These are phyloP conservation scores for Chaetomium tenue DNA, from an alignment of 495 filamentous ascomycete genomes.

Conservation along the genomic window DNA sequence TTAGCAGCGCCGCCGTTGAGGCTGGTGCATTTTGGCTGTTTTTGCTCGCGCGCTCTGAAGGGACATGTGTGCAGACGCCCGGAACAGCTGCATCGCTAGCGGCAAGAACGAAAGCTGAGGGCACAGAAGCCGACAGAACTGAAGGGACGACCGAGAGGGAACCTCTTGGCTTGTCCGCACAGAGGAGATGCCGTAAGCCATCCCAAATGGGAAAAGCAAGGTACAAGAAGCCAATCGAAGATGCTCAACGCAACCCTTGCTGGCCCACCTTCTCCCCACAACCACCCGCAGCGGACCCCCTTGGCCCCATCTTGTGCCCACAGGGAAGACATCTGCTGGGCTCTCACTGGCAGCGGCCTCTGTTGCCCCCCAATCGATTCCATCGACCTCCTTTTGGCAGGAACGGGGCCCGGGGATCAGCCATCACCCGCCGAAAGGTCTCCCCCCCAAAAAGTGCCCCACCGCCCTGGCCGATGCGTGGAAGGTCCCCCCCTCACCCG, in stretches of 20 bases:
- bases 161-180: neutral
- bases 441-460: neutral
- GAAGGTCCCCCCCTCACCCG: constrained; percentile 22
- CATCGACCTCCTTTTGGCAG: constrained; percentile 4
- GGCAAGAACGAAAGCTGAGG: constrained; percentile 25
- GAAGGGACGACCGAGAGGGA: constrained; percentile 26
- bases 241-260: constrained; percentile 11
- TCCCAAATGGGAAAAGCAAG: constrained; percentile 27
- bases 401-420: constrained; percentile 13
- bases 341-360: neutral
- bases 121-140: constrained; percentile 34
- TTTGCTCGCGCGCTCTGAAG: neutral
- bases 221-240: constrained; percentile 19
- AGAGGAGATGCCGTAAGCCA: constrained; percentile 34
- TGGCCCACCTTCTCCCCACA: constrained; percentile 27
- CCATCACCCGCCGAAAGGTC: constrained; percentile 11
- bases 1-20: constrained; percentile 5
- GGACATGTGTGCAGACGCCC: neutral
- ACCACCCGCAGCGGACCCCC: constrained; percentile 20
- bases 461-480: neutral
- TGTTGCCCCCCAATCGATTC: constrained; percentile 6
- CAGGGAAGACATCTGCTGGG: neutral
- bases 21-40: neutral
- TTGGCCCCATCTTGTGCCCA: constrained; percentile 13
- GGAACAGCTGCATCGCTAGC: constrained; percentile 25